Evolutionary conservation across 2,329 filamentous ascomycete genomes (phyloP), one percentile per base, ranked within the genome.

Genomic region (Phialophora expanda): DNA sequence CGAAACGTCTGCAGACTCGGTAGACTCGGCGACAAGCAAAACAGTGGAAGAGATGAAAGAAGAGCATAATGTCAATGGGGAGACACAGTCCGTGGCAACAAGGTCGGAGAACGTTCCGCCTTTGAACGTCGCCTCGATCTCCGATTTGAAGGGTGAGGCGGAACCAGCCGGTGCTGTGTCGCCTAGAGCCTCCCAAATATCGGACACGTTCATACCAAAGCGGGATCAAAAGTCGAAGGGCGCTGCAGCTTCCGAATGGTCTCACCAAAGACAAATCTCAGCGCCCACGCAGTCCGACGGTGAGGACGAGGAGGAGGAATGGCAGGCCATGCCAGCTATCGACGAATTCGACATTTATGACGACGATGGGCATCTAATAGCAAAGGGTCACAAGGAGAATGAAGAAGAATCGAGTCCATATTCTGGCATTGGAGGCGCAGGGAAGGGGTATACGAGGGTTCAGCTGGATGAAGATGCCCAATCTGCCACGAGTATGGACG

Each of bases 281-380:
- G 82, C 87, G 17, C 75, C 77, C 11, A 75, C 85, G 48, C 81
- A 86, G 12, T 79, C 84, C 32, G 76, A 80, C 12, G 80, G 85
- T 54, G 80, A 83, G 12, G 58, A 61, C 2, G 78, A 85, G 2
- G 87, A 87, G 5, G 88, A 81, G 1, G 87, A 84, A 59, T 99
- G 95, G 95, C 92, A 97, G 80, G 86, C 87, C 2, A 99, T 99
- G 95, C 95, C 94, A 1, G 88, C 95, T 1, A 92, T 93, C 74
- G 95, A 93, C 7, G 90, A 90, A 44, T 96, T 95, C 76, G 94
- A 98, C 78, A 90, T 97, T 71, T 99, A 98, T 77, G 92, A 99
- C 75, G 95, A 99, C 74, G 89, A 96, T 76, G 91, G 96, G 72
- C 91, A 86, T 71, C 84, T 99, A 30, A 84, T 99, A 70, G 95